Evolutionary conservation across 805 yeast species (phyloP), one percentile per base, ranked within the genome.

Genomic region (Metschnikowia peoriensis): DNA sequence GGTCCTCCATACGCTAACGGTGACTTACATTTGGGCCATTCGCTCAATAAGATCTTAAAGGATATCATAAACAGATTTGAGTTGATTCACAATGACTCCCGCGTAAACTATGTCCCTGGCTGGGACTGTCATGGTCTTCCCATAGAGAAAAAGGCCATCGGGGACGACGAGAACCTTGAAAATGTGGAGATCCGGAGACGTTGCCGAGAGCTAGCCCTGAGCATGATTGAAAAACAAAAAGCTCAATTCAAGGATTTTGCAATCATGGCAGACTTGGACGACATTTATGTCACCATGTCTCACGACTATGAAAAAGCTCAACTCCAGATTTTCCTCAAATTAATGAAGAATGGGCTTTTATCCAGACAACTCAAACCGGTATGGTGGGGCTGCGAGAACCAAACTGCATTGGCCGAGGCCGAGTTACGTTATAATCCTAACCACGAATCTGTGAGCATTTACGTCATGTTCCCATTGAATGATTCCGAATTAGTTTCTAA

Each of bases 111-210:
- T 63, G 77, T 78, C 41, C 97, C 98, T 0, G 99, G 99, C 0
- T 94, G 99, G 98, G 99, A 94, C 67, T 94, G 99, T 65, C 99
- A 94, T 71, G 99, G 99, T 0, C 73, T 94, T 38, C 99, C 99
- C 1, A 94, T 94, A 56, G 99, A 94, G 68, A 75, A 89, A 65
- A 92, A 91, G 61, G 96, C 96, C 0, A 68, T 89, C 22, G 67
- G 63, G 42, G 60, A 79, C 55, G 59, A 50, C 49, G 65, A 45
- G 60, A 61, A 46, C 49, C 66, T 78, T 22, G 72, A 81, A 3
- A 51, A 63, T 0, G 61, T 72, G n/a, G 85, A 86, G 48, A 78
- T 88, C 12, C 77, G 97, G 42, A 64, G 71, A n/a, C 68, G 81
- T 15, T 94, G 97, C 16, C 67, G 81, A 38, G 71, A 75, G 28